Conservation (phyloP, 192 early-diverging fungal genomes). For the Coemansia sp. region DNA sequence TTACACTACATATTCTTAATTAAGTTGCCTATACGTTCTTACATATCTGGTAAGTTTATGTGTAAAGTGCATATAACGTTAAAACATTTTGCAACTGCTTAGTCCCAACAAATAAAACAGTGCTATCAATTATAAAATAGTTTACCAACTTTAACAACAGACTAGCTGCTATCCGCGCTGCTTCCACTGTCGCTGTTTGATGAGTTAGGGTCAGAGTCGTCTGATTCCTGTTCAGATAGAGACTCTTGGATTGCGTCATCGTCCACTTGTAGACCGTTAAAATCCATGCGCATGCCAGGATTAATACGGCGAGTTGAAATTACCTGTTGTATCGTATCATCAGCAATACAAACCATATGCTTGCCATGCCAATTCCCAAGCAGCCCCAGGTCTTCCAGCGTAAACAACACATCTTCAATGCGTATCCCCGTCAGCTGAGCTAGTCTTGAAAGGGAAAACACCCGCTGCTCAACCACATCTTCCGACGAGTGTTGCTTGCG, state of each 20-base stretch:
- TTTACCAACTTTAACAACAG: neutral
- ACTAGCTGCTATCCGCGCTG: neutral
- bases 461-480: conserved; percentile 24
- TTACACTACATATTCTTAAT: too few species aligned
- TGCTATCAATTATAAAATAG: neutral
- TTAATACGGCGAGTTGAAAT: conserved; percentile 35
- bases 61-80: neutral
- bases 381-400: conserved; percentile 62
- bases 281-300: conserved; percentile 36
- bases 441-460: conserved; percentile 53
- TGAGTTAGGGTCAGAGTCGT: neutral
- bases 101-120: neutral
- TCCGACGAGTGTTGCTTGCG: neutral
- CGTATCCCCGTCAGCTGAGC: conserved; percentile 63
- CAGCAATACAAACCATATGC: conserved; percentile 43
- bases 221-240: neutral
- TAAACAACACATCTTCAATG: conserved; percentile 69
- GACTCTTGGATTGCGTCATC: neutral
- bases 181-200: neutral
- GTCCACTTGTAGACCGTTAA: conserved; percentile 19
- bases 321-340: conserved; percentile 34
- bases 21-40: too few species aligned
- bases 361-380: conserved; percentile 59
- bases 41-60: neutral
- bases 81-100: neutral